A percentile compares a stretch with the other conserved stretches of the same genome.
Conservation (phyloP, 2,329 filamentous ascomycete species). For the Madurella mycetomatis region DNA sequence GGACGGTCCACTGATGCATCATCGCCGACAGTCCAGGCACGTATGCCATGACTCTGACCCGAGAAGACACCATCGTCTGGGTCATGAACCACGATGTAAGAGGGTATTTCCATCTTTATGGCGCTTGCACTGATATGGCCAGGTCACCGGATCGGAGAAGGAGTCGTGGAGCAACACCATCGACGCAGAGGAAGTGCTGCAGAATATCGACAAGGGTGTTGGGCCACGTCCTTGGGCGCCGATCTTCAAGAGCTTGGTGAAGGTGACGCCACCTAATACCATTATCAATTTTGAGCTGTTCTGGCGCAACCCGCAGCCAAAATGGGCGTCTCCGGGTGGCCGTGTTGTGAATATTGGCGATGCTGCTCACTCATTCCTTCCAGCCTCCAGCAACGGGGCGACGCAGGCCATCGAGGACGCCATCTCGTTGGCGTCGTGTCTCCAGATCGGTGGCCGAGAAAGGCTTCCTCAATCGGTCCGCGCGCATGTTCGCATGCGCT, state of each 20-base stretch:
- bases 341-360: constrained; percentile 38
- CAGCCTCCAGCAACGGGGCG: constrained; percentile 39
- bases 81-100: constrained; percentile 37
- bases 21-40: constrained; percentile 35
- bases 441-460: constrained; percentile 31
- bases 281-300: constrained; percentile 38
- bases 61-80: constrained; percentile 35
- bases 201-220: constrained; percentile 32
- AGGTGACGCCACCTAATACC: constrained; percentile 25
- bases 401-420: constrained; percentile 42
- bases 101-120: background rate
- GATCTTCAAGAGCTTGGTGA: constrained; percentile 33
- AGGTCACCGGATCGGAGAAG: constrained; percentile 35
- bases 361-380: constrained; percentile 39
- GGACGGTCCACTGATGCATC: constrained; percentile 23
- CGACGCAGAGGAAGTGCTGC: constrained; percentile 33
- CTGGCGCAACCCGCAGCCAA: constrained; percentile 38
- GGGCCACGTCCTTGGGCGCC: constrained; percentile 31
- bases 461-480: constrained; percentile 28
- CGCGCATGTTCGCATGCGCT: constrained; percentile 34
- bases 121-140: constrained; percentile 5
- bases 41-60: constrained; percentile 33
- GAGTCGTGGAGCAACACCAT: constrained; percentile 37
- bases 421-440: constrained; percentile 34
- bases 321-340: constrained; percentile 33